Conservation (phyloP, 192 early-diverging fungal genomes). For the Helicostylum pulchrum region DNA sequence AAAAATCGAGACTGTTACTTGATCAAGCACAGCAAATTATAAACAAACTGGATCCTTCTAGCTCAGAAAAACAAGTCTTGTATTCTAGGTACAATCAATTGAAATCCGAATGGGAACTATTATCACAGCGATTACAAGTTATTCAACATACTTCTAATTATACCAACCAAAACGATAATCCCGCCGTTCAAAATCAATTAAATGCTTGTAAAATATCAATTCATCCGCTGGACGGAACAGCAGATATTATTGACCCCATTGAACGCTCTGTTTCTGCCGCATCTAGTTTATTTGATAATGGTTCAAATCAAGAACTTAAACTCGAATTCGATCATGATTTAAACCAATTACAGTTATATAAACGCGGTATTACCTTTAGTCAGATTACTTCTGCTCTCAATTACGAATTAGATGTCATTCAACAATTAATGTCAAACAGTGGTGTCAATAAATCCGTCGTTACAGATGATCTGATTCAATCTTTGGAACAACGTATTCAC, state of each 20-base stretch:
- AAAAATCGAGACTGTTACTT: background rate
- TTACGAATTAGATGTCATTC: constrained; percentile 27
- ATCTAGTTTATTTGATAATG: background rate
- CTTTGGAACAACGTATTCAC: constrained; percentile 22
- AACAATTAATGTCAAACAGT: constrained; percentile 25
- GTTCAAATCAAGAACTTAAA: background rate
- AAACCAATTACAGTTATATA: constrained; percentile 4
- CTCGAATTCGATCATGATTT: constrained; percentile 2
- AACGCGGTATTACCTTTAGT: constrained; percentile 13
- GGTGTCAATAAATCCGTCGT: constrained; percentile 4
- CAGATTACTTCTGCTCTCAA: constrained; percentile 17
- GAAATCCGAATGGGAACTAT: constrained; percentile 8
- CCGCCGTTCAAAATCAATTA: background rate
- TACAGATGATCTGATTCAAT: constrained; percentile 18
- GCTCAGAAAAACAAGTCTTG: constrained; percentile 1
- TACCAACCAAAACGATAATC: background rate
- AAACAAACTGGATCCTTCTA: background rate
- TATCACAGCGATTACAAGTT: background rate
- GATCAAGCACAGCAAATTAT: background rate
- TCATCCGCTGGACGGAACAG: constrained; percentile 20
- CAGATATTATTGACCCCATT: background rate
- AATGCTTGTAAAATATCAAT: background rate
- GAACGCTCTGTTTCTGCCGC: background rate
- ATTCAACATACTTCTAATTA: background rate
- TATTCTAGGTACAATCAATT: constrained; percentile 9